Conservation (phyloP, 345 rosid species). For the Anastatica hierochuntica region DNA sequence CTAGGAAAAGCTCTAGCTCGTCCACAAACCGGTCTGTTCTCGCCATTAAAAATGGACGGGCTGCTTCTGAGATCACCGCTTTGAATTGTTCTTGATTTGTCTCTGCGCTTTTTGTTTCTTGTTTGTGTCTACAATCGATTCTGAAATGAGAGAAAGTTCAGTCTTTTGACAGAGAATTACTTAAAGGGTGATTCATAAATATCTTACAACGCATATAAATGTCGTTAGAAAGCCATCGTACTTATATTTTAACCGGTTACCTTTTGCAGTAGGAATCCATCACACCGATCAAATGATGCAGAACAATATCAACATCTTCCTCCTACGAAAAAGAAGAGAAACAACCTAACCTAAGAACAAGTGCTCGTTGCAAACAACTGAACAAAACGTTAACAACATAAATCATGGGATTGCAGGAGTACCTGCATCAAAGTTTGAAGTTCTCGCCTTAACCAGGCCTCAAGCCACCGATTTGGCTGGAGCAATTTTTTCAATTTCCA, state of each 20-base stretch:
- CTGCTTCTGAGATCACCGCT: conserved; percentile 39
- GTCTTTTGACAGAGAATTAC: too few relatives aligned
- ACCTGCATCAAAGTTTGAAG: conserved; percentile 82
- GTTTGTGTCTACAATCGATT: too few relatives aligned
- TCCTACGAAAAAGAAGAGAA: conserved; percentile 37
- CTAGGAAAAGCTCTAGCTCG: conserved; percentile 67
- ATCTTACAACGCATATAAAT: too few relatives aligned
- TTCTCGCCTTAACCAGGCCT: conserved; percentile 72
- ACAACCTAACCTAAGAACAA: background rate
- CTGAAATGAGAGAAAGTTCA: too few relatives aligned
- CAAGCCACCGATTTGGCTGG: conserved; percentile 53
- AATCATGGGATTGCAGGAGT: background rate
- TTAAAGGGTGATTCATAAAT: too few relatives aligned
- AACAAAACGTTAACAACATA: background rate
- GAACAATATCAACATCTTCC: conserved; percentile 61
- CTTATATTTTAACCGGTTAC: too few relatives aligned
- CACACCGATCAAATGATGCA: conserved; percentile 62
- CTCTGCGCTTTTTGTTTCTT: conserved; percentile 27
- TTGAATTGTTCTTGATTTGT: conserved; percentile 42
- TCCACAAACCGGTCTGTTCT: conserved; percentile 53
- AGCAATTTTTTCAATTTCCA: conserved; percentile 64
- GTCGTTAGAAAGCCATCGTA: too few relatives aligned
- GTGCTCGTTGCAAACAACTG: background rate
- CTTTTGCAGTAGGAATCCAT: conserved; percentile 53
- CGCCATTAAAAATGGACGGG: conserved; percentile 53